Percentiles rank a stretch among this genome's conserved stretches.
Conservation (phyloP, 805 yeast species). For the Starmerella stigmatis region DNA sequence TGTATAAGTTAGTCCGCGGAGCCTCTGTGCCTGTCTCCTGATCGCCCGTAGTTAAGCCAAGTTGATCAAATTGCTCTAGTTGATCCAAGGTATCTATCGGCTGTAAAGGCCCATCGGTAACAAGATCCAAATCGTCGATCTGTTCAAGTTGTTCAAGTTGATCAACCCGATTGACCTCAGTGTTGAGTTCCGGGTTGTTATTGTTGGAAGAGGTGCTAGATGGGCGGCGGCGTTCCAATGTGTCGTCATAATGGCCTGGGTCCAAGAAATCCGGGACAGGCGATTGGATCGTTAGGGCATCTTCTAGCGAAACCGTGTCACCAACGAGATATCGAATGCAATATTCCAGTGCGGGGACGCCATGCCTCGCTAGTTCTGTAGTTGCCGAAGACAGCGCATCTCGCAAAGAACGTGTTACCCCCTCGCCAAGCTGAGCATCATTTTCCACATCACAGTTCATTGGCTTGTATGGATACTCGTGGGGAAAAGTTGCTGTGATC, state of each 20-base stretch:
- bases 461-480: conserved; percentile 53
- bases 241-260: not conserved
- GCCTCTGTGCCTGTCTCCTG: not conserved
- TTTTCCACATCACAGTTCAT: conserved; percentile 38
- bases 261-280: conserved; percentile 24
- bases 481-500: conserved; percentile 59
- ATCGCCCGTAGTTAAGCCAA: not conserved
- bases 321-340: conserved; percentile 72
- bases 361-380: conserved; percentile 43
- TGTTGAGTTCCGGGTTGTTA: not conserved
- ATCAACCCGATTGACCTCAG: not conserved
- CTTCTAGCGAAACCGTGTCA: conserved; percentile 30
- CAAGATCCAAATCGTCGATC: conserved; percentile 8
- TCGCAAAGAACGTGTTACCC: conserved; percentile 43
- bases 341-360: conserved; percentile 67
- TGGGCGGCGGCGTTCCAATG: not conserved
- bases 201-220: not conserved
- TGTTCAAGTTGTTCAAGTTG: conserved; percentile 7
- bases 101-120: conserved; percentile 17
- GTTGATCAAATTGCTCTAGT: not conserved
- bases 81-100: conserved; percentile 22
- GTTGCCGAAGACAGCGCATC: conserved; percentile 46
- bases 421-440: conserved; percentile 15
- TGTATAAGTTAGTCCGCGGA: conserved; percentile 41
- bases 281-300: conserved; percentile 15